These are phyloP conservation scores for Pelagomonas calceolata DNA, from an alignment of 108 stramenopile genomes.

Conservation along the genomic window DNA sequence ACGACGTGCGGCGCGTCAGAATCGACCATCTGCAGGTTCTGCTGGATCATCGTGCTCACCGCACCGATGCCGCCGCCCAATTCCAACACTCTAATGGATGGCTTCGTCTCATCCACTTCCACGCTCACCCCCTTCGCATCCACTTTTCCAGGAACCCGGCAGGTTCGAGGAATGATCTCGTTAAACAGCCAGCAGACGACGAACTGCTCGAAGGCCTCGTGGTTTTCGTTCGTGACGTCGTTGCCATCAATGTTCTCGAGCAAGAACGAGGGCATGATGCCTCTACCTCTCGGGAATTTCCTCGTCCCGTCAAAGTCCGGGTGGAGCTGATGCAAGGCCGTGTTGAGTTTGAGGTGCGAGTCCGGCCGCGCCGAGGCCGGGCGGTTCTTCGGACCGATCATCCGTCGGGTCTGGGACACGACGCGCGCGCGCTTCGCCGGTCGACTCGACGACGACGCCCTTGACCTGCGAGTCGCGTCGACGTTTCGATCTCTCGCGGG, in stretches of 20 bases:
- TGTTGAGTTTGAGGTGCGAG: too few species aligned
- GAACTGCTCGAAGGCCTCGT: conserved; percentile 1
- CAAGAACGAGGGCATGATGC: background rate
- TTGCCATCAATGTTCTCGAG: background rate
- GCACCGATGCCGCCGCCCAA: background rate
- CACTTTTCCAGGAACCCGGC: background rate
- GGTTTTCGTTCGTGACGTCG: background rate
- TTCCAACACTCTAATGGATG: background rate
- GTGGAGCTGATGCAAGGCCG: background rate
- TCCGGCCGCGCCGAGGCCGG: too few species aligned
- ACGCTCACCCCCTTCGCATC: background rate
- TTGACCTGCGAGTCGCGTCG: too few species aligned
- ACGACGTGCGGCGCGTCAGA: background rate
- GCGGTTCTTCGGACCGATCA: too few species aligned
- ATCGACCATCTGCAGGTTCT: background rate
- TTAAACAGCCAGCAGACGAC: background rate
- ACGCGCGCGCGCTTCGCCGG: too few species aligned
- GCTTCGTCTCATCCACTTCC: background rate
- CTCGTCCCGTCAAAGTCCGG: background rate
- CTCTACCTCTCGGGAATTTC: background rate
- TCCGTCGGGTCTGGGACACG: too few species aligned
- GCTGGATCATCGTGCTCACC: background rate
- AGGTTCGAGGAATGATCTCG: background rate
- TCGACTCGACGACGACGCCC: too few species aligned
- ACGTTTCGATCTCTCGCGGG: too few species aligned